Base-by-base conservation (phyloP, 495 filamentous ascomycete species). In the Tuber melanosporum region DNA sequence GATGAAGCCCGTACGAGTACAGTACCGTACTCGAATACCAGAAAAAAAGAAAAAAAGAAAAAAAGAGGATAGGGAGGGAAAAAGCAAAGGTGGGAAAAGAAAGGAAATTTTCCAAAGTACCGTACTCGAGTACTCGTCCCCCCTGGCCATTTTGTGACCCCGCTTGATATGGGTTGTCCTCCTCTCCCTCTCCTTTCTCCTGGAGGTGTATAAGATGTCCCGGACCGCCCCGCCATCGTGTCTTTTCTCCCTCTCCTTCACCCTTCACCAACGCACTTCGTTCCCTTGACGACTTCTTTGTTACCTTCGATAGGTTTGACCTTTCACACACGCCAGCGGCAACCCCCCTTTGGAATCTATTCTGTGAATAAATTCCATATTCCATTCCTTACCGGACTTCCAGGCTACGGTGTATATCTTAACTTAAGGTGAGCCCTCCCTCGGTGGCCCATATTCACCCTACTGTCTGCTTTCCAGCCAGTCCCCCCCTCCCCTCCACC, bases 271-370 rank as follows among this genome's bases (percentile, higher is more conserved):
- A n/a, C 20, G 7, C 66, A 76, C 36, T 81, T 73, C 72, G 57
- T 72, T 75, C 57, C 73, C 47, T 78, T 52, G 46, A 46, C 77
- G 72, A 76, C 75, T 78, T 43, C 73, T 66, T 36, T 43, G n/a
- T 70, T 73, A 73, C 81, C 78, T 83, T 83, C 73, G 81, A 83
- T 70, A 82, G 81, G 81, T 79, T 74, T 47, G 72, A 62, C 77
- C 70, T 77, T 76, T 79, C 49, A 10, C 71, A 83, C 82, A 81
- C 82, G 82, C 82, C 82, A 81, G 82, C 82, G 82, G 82, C 82
- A 81, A 41, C 66, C 20, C 43, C n/a, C 19, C n/a, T 62, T 75
- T 72, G 77, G 71, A 75, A 32, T 72, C 79, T 82, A 82, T 82
- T 82, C 81, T 75, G 81, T 32, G 81, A 82, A 82, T 82, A 82